Evolutionary conservation across 2,329 filamentous ascomycete genomes (phyloP), one percentile per base, ranked within the genome.

Genomic region (Cryoendolithus antarcticus): DNA sequence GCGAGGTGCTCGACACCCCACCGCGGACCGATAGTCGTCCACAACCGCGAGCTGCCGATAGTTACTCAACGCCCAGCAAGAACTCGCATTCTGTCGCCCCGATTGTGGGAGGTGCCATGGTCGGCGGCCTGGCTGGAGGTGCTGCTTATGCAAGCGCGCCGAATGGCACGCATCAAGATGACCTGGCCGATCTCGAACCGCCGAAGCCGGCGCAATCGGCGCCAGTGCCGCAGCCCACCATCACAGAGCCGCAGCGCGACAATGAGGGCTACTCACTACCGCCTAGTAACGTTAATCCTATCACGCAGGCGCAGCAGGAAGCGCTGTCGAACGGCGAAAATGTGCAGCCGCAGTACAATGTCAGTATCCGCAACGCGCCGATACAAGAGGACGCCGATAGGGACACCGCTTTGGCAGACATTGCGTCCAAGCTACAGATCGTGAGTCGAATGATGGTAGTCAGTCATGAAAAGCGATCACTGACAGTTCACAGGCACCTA

Each of bases 281-380:
- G 0, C 69, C 75, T 0, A 65, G 74, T 67, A 80, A 56, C 69
- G 54, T 60, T 12, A 67, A 70, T 47, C 62, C 65, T 30, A 64
- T 89, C 42, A 80, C 82, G 0, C 75, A 80, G 55, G 83, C 82
- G 6, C 73, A 86, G 57, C 70, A 71, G 32, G 82, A 88, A 54
- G 70, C 69, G 3, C 48, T 44, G 31, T 42, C 46, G 30, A 60
- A 37, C 12, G 66, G 62, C 9, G 75, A 79, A 36, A 75, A 78
- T 32, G 62, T 61, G 4, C 72, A 77, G 34, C 66, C 77, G 6
- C 66, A 71, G 42, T 86, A 86, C 64, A 89, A 83, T 59, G 71
- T 93, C 38, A 85, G 77, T 54, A 93, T 93, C 37, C 72, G 80
- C 45, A 82, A 82, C 47, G 77, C 81, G 30, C 83, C 85, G 0